Evolutionary conservation across 495 filamentous ascomycete genomes (phyloP).

Genomic region (Parathielavia appendiculata): DNA sequence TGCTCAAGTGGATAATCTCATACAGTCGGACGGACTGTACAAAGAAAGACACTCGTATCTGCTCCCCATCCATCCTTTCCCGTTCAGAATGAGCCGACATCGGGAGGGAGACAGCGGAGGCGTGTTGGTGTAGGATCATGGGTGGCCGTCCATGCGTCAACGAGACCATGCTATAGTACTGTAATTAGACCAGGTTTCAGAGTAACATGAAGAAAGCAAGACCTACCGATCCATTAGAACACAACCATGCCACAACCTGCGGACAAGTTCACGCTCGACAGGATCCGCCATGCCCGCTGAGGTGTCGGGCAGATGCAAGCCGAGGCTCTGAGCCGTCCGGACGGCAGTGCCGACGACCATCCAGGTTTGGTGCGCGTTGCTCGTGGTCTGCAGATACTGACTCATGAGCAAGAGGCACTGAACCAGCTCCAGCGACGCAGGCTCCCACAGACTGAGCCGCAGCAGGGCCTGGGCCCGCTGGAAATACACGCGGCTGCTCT

Average conservation of each 20-base stretch:
- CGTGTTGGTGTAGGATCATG: too few species aligned
- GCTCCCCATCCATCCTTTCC: too few species aligned
- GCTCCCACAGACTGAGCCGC: neutral
- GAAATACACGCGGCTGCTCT: neutral
- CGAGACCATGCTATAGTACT: neutral
- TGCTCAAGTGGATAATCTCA: too few species aligned
- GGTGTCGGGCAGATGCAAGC: neutral
- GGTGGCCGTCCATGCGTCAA: too few species aligned
- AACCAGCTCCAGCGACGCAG: neutral
- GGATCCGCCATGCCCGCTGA: neutral
- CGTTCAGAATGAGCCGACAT: too few species aligned
- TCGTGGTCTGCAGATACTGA: conserved; percentile 2
- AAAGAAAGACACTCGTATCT: too few species aligned
- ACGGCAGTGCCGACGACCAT: conserved; percentile 4
- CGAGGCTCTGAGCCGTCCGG: conserved; percentile 1
- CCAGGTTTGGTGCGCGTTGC: conserved; percentile 3
- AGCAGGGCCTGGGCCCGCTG: neutral
- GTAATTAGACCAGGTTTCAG: neutral
- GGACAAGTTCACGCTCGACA: neutral
- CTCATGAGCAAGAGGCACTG: conserved; percentile 1
- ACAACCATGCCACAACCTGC: conserved; percentile 2
- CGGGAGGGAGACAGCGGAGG: too few species aligned
- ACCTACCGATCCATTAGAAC: conserved; percentile 3
- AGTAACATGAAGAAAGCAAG: neutral
- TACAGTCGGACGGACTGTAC: too few species aligned